phyloP scores from a whole-genome alignment of 1,284 basidiomycete species.

The Golubevia sp. region DNA sequence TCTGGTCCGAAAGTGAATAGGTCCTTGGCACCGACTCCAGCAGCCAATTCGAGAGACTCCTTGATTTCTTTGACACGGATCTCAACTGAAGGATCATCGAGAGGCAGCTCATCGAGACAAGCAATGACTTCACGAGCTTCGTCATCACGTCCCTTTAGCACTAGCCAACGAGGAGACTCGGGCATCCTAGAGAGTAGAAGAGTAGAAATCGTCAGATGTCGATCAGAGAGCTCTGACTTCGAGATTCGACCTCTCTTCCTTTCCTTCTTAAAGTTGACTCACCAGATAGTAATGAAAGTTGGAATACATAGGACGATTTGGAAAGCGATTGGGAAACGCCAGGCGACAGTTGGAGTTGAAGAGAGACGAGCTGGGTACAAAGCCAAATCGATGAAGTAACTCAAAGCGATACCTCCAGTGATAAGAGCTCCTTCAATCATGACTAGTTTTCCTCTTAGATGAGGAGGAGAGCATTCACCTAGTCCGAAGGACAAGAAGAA shows the following conservation, averaged over 20 bases:
- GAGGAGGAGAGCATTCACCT: slow-evolving; percentile 51
- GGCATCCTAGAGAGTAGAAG: slow-evolving; percentile 19
- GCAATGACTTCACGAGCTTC: slow-evolving; percentile 45
- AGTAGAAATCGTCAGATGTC: background rate
- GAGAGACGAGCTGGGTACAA: slow-evolving; percentile 32
- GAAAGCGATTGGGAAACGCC: slow-evolving; percentile 51
- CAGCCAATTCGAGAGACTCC: slow-evolving; percentile 30
- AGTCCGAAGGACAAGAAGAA: too few species aligned
- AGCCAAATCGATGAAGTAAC: slow-evolving; percentile 57
- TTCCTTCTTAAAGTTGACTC: too few species aligned
- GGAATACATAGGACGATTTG: slow-evolving; percentile 56
- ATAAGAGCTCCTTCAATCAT: slow-evolving; percentile 57
- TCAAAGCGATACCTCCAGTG: slow-evolving; percentile 34
- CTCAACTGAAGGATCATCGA: slow-evolving; percentile 32
- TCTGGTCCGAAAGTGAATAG: slow-evolving; percentile 51
- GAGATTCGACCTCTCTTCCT: too few species aligned
- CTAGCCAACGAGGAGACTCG: slow-evolving; percentile 56
- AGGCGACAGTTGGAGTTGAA: slow-evolving; percentile 18
- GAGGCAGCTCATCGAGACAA: slow-evolving; percentile 38
- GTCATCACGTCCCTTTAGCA: slow-evolving; percentile 38
- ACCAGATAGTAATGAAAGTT: slow-evolving; percentile 52
- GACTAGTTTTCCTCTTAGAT: slow-evolving; percentile 54
- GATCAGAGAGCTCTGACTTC: too few species aligned
- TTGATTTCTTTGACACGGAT: slow-evolving; percentile 43
- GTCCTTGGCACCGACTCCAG: slow-evolving; percentile 23